Conservation (phyloP, 257 asterid species). For the Solanum chiquidenum region DNA sequence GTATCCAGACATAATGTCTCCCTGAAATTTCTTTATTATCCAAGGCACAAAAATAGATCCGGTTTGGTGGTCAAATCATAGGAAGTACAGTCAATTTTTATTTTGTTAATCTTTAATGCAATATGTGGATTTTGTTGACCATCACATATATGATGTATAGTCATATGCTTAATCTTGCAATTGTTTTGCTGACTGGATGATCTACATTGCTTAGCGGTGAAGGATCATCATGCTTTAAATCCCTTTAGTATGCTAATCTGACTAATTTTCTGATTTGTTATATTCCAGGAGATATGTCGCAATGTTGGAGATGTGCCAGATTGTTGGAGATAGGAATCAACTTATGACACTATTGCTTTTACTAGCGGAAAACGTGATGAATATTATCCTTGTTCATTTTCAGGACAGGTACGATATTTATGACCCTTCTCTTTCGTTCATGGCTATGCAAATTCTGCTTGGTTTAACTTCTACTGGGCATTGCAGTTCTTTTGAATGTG, state of each 20-base stretch:
- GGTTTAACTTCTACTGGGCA: not conserved
- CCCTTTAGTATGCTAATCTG: not conserved
- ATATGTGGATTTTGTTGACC: not conserved
- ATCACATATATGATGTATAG: not conserved
- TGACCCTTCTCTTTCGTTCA: not conserved
- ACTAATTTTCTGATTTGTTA: not conserved
- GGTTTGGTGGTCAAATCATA: not conserved
- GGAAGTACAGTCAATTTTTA: not conserved
- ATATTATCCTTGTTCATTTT: slow-evolving; percentile 70
- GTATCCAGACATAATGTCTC: not conserved
- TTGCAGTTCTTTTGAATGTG: slow-evolving; percentile 18
- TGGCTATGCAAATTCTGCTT: not conserved
- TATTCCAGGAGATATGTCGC: slow-evolving; percentile 71
- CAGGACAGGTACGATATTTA: slow-evolving; percentile 53
- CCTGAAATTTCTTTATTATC: not conserved
- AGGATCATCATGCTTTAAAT: not conserved
- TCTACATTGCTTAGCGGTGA: not conserved
- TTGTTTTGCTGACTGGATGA: not conserved
- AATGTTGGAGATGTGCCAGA: slow-evolving; percentile 74
- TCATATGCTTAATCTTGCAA: not conserved
- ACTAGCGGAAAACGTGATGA: slow-evolving; percentile 78
- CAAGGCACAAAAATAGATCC: not conserved
- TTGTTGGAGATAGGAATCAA: slow-evolving; percentile 62
- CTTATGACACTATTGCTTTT: slow-evolving; percentile 64
- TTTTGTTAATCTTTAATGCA: not conserved